Base-by-base conservation (phyloP, 2,329 filamentous ascomycete genomes). In the Fusarium sp. region DNA sequence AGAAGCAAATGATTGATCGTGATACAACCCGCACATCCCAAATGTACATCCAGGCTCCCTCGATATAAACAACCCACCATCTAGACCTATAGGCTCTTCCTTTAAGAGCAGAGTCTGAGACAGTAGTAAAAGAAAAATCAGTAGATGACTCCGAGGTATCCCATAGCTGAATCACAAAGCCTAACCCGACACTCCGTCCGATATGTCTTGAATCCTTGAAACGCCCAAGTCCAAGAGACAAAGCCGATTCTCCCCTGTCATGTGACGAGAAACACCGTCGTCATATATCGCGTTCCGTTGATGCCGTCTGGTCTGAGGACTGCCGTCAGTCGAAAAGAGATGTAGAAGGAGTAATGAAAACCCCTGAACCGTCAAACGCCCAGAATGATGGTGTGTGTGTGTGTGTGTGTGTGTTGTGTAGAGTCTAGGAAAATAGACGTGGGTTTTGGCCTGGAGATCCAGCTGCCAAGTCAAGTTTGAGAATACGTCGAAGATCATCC, bases 401-500 rank as follows among this genome's bases (percentile, higher is more conserved):
- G 36, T 46, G 22, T 27, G 22, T 36, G n/a, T n/a, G n/a, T n/a
- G n/a, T n/a, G n/a, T n/a, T n/a, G n/a, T n/a, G 58, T 36, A 46
- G 42, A 58, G 55, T 67, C 69, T 75, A 78, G 46, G 77, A 79
- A 69, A 80, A 76, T 38, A 79, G 72, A 64, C 75, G 77, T 17
- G 69, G 75, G 27, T 77, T 63, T 33, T 75, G 40, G 46, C 64
- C 63, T 6, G 78, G 58, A 44, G 78, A 71, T 24, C 78, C 77
- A 20, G 78, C 61, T n/a, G 74, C 66, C 62, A 80, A 60, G 66
- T 84, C 80, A 31, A 85, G 67, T 67, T 89, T 89, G 69, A 90
- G 81, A 62, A 89, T 85, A 66, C 86, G 84, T 56, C 87, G 85
- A 64, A 90, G 84, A 71, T 84, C 84, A 59, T 89, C 85, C 74